phyloP scores from a whole-genome alignment of 2,329 filamentous ascomycete genomes.

The Xylariaceae sp. region DNA sequence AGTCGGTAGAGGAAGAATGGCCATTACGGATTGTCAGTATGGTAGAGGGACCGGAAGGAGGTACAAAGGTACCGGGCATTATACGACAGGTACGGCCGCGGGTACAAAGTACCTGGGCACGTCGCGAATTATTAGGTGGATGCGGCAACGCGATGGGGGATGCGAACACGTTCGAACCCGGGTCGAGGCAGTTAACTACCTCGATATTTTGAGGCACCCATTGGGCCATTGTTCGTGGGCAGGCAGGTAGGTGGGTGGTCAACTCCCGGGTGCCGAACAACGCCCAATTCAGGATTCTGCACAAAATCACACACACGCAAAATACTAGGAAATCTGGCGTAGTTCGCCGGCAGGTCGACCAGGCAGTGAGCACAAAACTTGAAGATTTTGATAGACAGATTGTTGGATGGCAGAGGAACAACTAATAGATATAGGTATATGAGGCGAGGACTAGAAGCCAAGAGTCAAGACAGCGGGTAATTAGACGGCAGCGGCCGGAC shows the following conservation, averaged over 20 bases:
- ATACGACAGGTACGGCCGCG: not conserved
- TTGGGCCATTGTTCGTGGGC: not conserved
- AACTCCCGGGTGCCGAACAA: not conserved
- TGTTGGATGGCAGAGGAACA: not conserved
- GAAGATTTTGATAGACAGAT: too few species aligned
- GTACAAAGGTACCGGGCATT: not conserved
- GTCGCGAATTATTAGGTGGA: not conserved
- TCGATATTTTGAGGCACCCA: not conserved
- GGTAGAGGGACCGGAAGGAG: not conserved
- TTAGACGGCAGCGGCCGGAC: too few species aligned
- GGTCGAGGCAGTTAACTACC: not conserved
- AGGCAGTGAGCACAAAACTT: too few species aligned
- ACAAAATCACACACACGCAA: not conserved
- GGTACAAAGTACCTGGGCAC: not conserved
- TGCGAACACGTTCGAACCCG: not conserved
- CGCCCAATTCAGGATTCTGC: not conserved
- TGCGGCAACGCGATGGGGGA: not conserved
- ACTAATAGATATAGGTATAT: not conserved
- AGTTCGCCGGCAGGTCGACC: too few species aligned
- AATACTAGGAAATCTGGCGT: not conserved
- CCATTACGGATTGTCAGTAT: not conserved
- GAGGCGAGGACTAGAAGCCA: too few species aligned
- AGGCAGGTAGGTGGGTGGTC: not conserved
- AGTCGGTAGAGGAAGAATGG: not conserved
- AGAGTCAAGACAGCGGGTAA: too few species aligned